phyloP scores from a whole-genome alignment of 2,329 filamentous ascomycete genomes.

The Arthrobotrys entomopaga region DNA sequence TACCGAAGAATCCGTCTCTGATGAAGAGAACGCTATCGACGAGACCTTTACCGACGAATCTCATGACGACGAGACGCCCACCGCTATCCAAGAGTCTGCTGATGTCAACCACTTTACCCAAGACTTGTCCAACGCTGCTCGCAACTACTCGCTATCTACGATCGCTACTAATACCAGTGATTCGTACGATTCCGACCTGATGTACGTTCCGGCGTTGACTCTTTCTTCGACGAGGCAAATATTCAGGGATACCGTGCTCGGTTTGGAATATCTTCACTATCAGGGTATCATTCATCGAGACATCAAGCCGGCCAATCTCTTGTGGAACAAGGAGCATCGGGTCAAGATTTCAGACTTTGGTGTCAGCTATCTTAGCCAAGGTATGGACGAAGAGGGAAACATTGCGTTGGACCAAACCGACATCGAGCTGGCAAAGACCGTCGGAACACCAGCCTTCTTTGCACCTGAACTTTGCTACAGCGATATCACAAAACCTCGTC shows the following conservation, averaged over 20 bases:
- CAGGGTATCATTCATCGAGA: slow-evolving; percentile 85
- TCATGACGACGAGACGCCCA: slow-evolving; percentile 51
- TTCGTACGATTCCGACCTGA: slow-evolving; percentile 72
- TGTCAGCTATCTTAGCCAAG: slow-evolving; percentile 93
- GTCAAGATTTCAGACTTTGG: slow-evolving; percentile 99
- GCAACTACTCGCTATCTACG: slow-evolving; percentile 53
- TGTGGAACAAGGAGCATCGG: slow-evolving; percentile 83
- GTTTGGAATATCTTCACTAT: slow-evolving; percentile 91
- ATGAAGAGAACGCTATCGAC: slow-evolving; percentile 46
- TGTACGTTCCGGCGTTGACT: slow-evolving; percentile 92
- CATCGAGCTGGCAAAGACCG: slow-evolving; percentile 95
- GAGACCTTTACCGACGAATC: slow-evolving; percentile 55
- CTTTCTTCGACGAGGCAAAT: slow-evolving; percentile 81
- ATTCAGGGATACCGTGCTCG: slow-evolving; percentile 91
- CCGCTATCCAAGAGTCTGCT: slow-evolving; percentile 48
- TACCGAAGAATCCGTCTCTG: slow-evolving; percentile 54
- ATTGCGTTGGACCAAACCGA: slow-evolving; percentile 85
- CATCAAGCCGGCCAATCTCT: slow-evolving; percentile 88
- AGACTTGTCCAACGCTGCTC: slow-evolving; percentile 23
- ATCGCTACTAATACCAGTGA: slow-evolving; percentile 59
- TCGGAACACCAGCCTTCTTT: slow-evolving; percentile 96
- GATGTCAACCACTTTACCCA: slow-evolving; percentile 52
- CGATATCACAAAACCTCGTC: slow-evolving; percentile 68
- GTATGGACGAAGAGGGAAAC: slow-evolving; percentile 79
- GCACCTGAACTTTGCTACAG: slow-evolving; percentile 95